Percentiles rank a stretch among this genome's conserved stretches.
Conservation (phyloP, 352 stramenopile species). For the Globisporangium emineosum region DNA sequence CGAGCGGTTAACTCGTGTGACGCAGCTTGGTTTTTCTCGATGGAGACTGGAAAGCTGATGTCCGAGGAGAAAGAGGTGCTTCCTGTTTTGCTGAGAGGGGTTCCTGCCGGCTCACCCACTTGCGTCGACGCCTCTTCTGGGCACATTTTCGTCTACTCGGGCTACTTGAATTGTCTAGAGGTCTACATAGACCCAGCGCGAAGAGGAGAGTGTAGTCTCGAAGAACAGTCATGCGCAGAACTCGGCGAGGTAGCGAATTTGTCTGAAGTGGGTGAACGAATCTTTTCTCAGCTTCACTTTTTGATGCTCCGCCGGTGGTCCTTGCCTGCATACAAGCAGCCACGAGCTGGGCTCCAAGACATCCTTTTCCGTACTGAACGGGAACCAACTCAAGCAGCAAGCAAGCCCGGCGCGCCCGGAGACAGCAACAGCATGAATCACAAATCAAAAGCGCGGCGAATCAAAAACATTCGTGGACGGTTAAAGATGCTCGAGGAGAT, state of each 20-base stretch:
- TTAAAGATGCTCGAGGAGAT: slow-evolving; percentile 40
- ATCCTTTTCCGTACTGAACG: slow-evolving; percentile 40
- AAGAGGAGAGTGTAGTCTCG: neutral
- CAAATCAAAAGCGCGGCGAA: slow-evolving; percentile 44
- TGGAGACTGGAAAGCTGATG: slow-evolving; percentile 35
- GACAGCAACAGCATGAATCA: slow-evolving; percentile 5
- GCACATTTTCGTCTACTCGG: slow-evolving; percentile 65
- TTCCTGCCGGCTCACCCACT: slow-evolving; percentile 61
- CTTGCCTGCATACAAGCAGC: slow-evolving; percentile 44
- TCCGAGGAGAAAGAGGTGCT: slow-evolving; percentile 20
- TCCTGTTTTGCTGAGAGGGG: slow-evolving; percentile 49
- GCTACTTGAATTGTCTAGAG: slow-evolving; percentile 68
- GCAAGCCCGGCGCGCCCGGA: slow-evolving; percentile 8
- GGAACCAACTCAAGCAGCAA: slow-evolving; percentile 17
- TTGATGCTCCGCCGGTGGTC: slow-evolving; percentile 38
- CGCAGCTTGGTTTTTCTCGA: slow-evolving; percentile 70
- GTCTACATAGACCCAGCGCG: slow-evolving; percentile 35
- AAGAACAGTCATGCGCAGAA: neutral
- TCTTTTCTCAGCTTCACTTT: slow-evolving; percentile 33
- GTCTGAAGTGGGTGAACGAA: slow-evolving; percentile 23
- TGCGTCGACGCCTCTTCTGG: slow-evolving; percentile 43
- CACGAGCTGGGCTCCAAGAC: slow-evolving; percentile 41
- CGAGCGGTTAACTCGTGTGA: slow-evolving; percentile 47
- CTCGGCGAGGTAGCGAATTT: slow-evolving; percentile 18
- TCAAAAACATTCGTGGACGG: slow-evolving; percentile 59